Conservation (phyloP, 2,329 filamentous ascomycete genomes). For the Grosmannia clavigera region DNA sequence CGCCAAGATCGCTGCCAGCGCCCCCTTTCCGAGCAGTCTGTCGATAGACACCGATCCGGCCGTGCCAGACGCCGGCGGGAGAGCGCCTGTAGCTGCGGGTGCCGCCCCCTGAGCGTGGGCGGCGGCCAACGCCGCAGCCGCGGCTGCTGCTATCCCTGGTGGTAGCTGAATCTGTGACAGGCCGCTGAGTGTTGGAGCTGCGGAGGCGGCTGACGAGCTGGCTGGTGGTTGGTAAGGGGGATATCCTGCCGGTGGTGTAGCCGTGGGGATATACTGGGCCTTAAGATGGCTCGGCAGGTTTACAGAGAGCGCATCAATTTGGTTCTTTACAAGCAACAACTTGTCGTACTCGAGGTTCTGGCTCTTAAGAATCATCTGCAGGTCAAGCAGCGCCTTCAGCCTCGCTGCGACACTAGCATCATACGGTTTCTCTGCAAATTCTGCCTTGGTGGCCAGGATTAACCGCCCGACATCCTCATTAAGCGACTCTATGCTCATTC, state of each 20-base stretch:
- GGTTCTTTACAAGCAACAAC: constrained; percentile 71
- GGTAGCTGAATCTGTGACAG: constrained; percentile 3
- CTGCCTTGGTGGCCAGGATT: constrained; percentile 58
- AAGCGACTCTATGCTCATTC: constrained; percentile 58
- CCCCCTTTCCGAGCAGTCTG: constrained; percentile 45
- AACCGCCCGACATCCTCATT: constrained; percentile 73
- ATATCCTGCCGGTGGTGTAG: constrained; percentile 18
- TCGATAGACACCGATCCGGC: constrained; percentile 37
- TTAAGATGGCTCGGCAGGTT: constrained; percentile 38
- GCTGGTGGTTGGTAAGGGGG: constrained; percentile 14
- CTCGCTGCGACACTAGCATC: constrained; percentile 66
- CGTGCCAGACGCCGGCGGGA: constrained; percentile 19
- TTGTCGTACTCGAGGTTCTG: constrained; percentile 71
- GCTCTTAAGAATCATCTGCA: constrained; percentile 68
- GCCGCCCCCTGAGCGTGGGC: constrained; percentile 10
- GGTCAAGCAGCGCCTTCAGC: constrained; percentile 72
- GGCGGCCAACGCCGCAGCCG: constrained; percentile 10
- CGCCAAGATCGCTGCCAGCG: constrained; percentile 45
- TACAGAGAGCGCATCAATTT: constrained; percentile 67
- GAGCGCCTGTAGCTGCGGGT: constrained; percentile 9
- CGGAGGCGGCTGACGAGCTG: constrained; percentile 18
- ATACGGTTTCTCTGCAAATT: constrained; percentile 64
- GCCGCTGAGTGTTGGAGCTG: constrained; percentile 4
- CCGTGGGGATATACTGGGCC: constrained; percentile 19
- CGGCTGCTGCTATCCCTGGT: constrained; percentile 17